Evolutionary conservation across 352 stramenopile genomes (phyloP).

Genomic region (Phytophthora hybrid): DNA sequence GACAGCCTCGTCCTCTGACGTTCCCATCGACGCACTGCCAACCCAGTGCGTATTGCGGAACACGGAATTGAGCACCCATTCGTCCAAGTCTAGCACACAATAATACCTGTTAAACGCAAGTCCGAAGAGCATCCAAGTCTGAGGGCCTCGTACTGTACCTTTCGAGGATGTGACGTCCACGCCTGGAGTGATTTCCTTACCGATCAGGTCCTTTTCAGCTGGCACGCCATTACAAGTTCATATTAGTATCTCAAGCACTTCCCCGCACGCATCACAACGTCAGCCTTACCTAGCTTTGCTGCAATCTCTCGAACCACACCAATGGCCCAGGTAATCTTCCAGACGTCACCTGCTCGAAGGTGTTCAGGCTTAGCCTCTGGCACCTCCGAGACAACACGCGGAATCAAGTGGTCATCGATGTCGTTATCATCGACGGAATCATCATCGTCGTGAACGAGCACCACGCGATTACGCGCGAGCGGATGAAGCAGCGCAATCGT

Average conservation of each 20-base stretch:
- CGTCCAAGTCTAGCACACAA: slow-evolving; percentile 48
- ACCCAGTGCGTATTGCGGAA: slow-evolving; percentile 91
- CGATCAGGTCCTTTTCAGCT: slow-evolving; percentile 56
- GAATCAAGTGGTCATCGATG: slow-evolving; percentile 49
- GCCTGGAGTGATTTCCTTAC: slow-evolving; percentile 55
- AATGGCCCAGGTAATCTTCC: slow-evolving; percentile 72
- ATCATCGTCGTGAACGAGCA: slow-evolving; percentile 44
- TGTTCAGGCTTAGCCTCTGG: slow-evolving; percentile 59
- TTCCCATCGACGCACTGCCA: slow-evolving; percentile 79
- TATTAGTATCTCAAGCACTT: neutral
- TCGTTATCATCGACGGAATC: slow-evolving; percentile 50
- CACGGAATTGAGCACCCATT: slow-evolving; percentile 70
- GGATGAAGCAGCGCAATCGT: slow-evolving; percentile 85
- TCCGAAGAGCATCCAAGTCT: too few relatives aligned
- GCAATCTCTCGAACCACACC: slow-evolving; percentile 66
- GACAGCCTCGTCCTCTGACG: slow-evolving; percentile 47
- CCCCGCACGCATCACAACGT: neutral
- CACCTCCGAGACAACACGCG: slow-evolving; percentile 58
- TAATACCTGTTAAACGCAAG: too few relatives aligned
- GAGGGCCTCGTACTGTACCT: slow-evolving; percentile 29
- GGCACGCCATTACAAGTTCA: neutral
- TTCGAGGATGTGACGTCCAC: slow-evolving; percentile 31
- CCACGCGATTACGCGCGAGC: slow-evolving; percentile 55
- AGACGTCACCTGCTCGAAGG: slow-evolving; percentile 58
- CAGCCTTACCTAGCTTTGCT: slow-evolving; percentile 49